These are phyloP conservation scores for Lipomyces orientalis DNA, from an alignment of 805 yeast genomes.

Conservation along the genomic window DNA sequence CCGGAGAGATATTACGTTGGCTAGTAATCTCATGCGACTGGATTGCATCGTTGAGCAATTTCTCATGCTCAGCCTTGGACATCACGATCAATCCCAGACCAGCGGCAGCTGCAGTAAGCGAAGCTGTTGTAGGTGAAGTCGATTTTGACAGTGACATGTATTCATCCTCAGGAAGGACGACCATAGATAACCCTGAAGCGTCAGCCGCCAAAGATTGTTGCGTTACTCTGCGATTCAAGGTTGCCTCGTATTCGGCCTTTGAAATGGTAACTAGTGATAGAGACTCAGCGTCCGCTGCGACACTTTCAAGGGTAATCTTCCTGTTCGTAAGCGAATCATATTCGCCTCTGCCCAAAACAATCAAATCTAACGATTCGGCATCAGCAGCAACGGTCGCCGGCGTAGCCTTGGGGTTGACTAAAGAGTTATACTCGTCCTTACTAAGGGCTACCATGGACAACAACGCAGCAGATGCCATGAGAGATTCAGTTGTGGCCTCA, in stretches of 20 bases:
- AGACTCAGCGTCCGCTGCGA: conserved; percentile 10
- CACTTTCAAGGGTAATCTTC: conserved; percentile 14
- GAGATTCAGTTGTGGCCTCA: conserved; percentile 9
- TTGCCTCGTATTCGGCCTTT: conserved; percentile 25
- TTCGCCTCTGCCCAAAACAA: conserved; percentile 38
- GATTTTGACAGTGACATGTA: conserved; percentile 34
- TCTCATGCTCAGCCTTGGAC: conserved; percentile 5
- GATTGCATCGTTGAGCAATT: neutral
- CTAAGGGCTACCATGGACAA: conserved; percentile 20
- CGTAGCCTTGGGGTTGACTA: conserved; percentile 7
- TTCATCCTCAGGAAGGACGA: conserved; percentile 38
- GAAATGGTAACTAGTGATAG: neutral
- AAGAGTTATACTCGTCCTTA: conserved; percentile 12
- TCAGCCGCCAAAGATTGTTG: conserved; percentile 18
- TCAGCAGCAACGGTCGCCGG: conserved; percentile 17
- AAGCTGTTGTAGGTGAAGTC: neutral
- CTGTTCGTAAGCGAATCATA: conserved; percentile 25
- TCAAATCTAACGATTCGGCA: conserved; percentile 21
- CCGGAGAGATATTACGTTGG: neutral
- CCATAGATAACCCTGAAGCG: conserved; percentile 14
- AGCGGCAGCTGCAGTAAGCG: conserved; percentile 1
- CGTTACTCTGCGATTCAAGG: conserved; percentile 6
- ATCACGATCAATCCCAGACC: neutral
- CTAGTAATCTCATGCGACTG: neutral
- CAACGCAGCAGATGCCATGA: conserved; percentile 30